Evolutionary conservation across 192 early-diverging fungal species (phyloP).

Genomic region (Coemansia sp.): DNA sequence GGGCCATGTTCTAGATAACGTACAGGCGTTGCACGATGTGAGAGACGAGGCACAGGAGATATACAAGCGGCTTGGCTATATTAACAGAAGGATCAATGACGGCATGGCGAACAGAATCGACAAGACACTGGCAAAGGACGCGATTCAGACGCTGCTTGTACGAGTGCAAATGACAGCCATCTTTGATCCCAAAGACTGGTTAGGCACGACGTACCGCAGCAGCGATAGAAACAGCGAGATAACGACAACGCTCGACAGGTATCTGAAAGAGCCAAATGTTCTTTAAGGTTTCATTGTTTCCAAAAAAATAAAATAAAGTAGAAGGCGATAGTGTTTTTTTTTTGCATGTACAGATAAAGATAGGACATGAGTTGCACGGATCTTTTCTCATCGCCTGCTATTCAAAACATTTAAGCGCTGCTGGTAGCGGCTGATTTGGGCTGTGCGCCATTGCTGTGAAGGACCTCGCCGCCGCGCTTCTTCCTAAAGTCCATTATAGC

Average conservation of each 20-base stretch:
- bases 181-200: conserved; percentile 10
- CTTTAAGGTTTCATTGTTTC: not conserved
- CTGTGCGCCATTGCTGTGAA: conserved; percentile 15
- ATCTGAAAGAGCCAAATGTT: not conserved
- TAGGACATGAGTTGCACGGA: not conserved
- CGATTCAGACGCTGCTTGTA: conserved; percentile 36
- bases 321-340: not conserved
- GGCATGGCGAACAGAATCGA: conserved; percentile 31
- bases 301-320: not conserved
- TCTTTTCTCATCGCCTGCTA: not conserved
- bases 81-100: conserved; percentile 38
- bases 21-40: conserved; percentile 25
- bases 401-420: not conserved
- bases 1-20: conserved; percentile 33
- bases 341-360: not conserved
- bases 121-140: conserved; percentile 52
- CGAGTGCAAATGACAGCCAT: conserved; percentile 31
- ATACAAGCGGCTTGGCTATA: conserved; percentile 18
- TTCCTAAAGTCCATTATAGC: conserved; percentile 96
- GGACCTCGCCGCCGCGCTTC: conserved; percentile 63
- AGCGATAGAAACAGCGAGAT: too few species aligned
- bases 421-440: conserved; percentile 11
- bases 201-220: conserved; percentile 3
- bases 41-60: conserved; percentile 15
- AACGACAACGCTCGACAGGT: not conserved